Evolutionary conservation across 2,329 filamentous ascomycete species (phyloP).

Genomic region (Proliferodiscus dingleyae): DNA sequence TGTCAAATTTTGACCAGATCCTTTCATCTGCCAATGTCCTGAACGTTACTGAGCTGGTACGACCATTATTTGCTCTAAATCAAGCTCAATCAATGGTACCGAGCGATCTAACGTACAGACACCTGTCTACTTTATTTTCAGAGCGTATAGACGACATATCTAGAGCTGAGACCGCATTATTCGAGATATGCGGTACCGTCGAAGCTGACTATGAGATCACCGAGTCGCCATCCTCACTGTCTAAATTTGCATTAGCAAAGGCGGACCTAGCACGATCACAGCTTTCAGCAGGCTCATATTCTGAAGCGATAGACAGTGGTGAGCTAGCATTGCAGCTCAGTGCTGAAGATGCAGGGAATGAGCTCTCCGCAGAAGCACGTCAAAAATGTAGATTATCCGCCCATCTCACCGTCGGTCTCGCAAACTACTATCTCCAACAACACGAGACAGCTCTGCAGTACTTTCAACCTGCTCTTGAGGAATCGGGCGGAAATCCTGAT

Average conservation of each 20-base stretch:
- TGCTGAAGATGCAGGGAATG: conserved; percentile 63
- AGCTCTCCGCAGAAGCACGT: conserved; percentile 60
- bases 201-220: conserved; percentile 82
- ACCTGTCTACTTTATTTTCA: conserved; percentile 74
- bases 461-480: conserved; percentile 74
- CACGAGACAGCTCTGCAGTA: conserved; percentile 68
- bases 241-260: conserved; percentile 75
- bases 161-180: conserved; percentile 59
- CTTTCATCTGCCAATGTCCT: conserved; percentile 49
- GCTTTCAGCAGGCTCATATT: conserved; percentile 62
- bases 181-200: conserved; percentile 60
- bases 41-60: conserved; percentile 62
- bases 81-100: conserved; percentile 72
- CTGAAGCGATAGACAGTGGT: conserved; percentile 70
- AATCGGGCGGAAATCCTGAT: conserved; percentile 72
- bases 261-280: conserved; percentile 82
- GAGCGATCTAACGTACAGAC: conserved; percentile 65
- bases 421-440: conserved; percentile 66
- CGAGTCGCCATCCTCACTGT: conserved; percentile 70
- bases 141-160: conserved; percentile 71
- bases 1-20: conserved; percentile 78
- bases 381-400: conserved; percentile 73
- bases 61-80: conserved; percentile 81
- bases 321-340: conserved; percentile 76
- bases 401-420: conserved; percentile 79